Conservation (phyloP, 768 basidiomycete genomes). For the Tulasnella calospora region DNA sequence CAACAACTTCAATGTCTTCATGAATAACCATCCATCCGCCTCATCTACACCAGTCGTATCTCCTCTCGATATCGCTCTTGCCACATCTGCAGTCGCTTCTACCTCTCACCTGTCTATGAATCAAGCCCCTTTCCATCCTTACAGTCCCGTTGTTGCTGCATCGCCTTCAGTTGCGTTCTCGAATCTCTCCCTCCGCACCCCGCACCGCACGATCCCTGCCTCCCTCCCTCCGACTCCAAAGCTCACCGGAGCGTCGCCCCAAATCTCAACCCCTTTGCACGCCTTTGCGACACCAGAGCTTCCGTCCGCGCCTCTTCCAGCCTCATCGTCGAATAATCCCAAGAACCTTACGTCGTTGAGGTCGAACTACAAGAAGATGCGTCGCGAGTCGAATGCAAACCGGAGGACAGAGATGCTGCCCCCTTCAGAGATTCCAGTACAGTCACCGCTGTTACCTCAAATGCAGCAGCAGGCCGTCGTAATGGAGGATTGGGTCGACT, state of each 20-base stretch:
- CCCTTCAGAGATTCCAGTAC: background rate
- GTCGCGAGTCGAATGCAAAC: conserved; percentile 1
- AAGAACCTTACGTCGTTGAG: background rate
- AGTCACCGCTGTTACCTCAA: background rate
- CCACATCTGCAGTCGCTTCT: background rate
- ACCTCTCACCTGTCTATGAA: conserved; percentile 11
- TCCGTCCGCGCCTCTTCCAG: background rate
- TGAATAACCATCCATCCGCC: background rate
- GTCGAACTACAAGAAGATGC: conserved; percentile 3
- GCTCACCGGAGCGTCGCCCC: conserved; percentile 9
- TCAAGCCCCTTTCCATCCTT: background rate
- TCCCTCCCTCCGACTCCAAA: conserved; percentile 6
- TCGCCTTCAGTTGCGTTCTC: conserved; percentile 16
- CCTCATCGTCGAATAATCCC: background rate
- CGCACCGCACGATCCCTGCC: conserved; percentile 9
- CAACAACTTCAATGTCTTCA: conserved; percentile 11
- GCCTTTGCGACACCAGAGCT: conserved; percentile 3
- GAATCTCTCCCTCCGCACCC: conserved; percentile 3
- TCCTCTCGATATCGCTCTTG: background rate
- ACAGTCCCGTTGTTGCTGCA: background rate
- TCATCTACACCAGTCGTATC: conserved; percentile 1
- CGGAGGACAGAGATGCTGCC: conserved; percentile 1
- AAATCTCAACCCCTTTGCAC: background rate
- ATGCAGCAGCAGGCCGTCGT: background rate
- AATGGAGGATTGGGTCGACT: conserved; percentile 4